phyloP scores from a whole-genome alignment of 1,284 basidiomycete genomes.

The Prillingera fragicola region DNA sequence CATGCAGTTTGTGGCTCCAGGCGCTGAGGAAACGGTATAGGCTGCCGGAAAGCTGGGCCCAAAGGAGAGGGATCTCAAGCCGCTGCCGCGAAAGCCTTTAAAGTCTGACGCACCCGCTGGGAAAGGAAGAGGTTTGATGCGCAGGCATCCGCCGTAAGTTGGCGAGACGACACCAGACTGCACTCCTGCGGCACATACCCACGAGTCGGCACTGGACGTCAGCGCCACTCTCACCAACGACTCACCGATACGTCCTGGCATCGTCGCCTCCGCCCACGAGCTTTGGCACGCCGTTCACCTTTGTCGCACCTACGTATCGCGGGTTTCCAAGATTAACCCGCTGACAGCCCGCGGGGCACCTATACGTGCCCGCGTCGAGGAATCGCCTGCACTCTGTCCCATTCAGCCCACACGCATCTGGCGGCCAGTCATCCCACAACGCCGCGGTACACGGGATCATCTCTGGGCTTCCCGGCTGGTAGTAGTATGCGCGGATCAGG shows the following conservation, averaged over 20 bases:
- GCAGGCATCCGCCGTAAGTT: slow-evolving; percentile 34
- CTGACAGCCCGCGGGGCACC: slow-evolving; percentile 41
- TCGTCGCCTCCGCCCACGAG: slow-evolving; percentile 37
- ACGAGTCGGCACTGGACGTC: slow-evolving; percentile 40
- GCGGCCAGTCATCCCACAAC: slow-evolving; percentile 39
- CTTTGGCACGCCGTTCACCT: slow-evolving; percentile 30
- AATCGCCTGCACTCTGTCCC: slow-evolving; percentile 24
- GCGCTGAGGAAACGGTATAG: slow-evolving; percentile 17
- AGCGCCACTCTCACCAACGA: not conserved
- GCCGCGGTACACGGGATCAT: slow-evolving; percentile 30
- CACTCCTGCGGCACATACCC: slow-evolving; percentile 40
- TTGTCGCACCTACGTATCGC: slow-evolving; percentile 33
- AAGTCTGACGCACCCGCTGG: slow-evolving; percentile 17
- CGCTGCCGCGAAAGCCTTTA: slow-evolving; percentile 15
- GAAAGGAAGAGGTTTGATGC: slow-evolving; percentile 23
- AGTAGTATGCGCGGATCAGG: slow-evolving; percentile 38
- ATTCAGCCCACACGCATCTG: slow-evolving; percentile 37
- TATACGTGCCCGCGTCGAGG: slow-evolving; percentile 20
- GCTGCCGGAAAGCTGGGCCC: slow-evolving; percentile 32
- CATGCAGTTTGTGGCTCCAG: slow-evolving; percentile 16
- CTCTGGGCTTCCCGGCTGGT: slow-evolving; percentile 19
- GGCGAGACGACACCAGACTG: slow-evolving; percentile 30
- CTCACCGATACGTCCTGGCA: slow-evolving; percentile 32
- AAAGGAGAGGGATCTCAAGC: slow-evolving; percentile 27
- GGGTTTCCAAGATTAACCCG: slow-evolving; percentile 34